A percentile compares a stretch with the other conserved stretches of the same genome.
Evolutionary conservation across 176 grass and related monocot species (phyloP).

Genomic region (Chrysopogon serrulatus): DNA sequence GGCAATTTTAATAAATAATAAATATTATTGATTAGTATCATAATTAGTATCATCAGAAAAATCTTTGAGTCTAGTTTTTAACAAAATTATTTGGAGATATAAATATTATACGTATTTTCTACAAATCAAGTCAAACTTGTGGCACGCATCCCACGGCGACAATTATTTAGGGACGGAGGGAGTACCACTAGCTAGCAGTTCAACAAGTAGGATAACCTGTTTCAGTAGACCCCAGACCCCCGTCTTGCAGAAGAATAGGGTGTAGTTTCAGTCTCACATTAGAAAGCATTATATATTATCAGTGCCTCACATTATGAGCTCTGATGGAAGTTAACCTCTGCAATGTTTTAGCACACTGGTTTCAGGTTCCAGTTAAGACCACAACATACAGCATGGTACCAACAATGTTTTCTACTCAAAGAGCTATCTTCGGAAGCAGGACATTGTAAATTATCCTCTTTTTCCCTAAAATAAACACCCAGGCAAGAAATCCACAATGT

Average conservation of each 20-base stretch:
- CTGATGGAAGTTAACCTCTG: neutral
- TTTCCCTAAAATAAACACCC: neutral
- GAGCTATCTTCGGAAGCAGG: neutral
- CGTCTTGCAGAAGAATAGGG: neutral
- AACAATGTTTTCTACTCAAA: neutral
- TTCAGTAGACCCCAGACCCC: neutral
- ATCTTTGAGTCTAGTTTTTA: too few relatives aligned
- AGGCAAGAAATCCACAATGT: conserved; percentile 24
- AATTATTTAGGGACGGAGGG: too few relatives aligned
- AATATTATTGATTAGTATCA: too few relatives aligned
- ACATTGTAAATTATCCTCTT: neutral
- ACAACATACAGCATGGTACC: neutral
- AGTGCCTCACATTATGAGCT: neutral
- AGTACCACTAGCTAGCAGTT: conserved; percentile 13
- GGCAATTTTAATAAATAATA: too few relatives aligned
- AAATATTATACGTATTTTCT: too few relatives aligned
- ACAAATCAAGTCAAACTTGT: too few relatives aligned
- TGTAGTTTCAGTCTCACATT: too few relatives aligned
- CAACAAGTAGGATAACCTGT: neutral
- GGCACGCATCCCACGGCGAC: too few relatives aligned
- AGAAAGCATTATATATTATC: neutral
- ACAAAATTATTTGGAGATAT: too few relatives aligned
- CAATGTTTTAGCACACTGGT: neutral
- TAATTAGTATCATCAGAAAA: too few relatives aligned
- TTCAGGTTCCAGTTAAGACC: neutral